Conservation (phyloP, 2,329 filamentous ascomycete species). For the Bipolaris oryzae region DNA sequence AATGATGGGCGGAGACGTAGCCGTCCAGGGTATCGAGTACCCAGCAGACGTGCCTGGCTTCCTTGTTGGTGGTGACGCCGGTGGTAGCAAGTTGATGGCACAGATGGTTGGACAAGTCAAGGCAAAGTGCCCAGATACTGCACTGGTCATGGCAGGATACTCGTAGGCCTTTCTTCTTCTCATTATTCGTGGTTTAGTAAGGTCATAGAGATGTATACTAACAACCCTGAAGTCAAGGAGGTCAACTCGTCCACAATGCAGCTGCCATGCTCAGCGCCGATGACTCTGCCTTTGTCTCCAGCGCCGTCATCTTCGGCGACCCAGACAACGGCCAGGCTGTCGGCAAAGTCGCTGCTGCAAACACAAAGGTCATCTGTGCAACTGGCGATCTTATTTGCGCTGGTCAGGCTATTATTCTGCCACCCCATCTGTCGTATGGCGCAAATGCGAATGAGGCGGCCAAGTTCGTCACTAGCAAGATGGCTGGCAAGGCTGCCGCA, state of each 20-base stretch:
- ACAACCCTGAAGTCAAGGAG: constrained; percentile 43
- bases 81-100: constrained; percentile 55
- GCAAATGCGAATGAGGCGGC: constrained; percentile 40
- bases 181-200: not conserved
- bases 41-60: constrained; percentile 55
- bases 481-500: constrained; percentile 14
- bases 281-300: constrained; percentile 31
- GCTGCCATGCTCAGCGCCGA: constrained; percentile 40
- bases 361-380: constrained; percentile 45
- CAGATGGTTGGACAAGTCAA: constrained; percentile 48
- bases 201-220: not conserved
- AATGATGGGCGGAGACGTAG: constrained; percentile 52
- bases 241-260: constrained; percentile 55
- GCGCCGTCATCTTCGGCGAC: constrained; percentile 48
- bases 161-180: constrained; percentile 46
- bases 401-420: constrained; percentile 35
- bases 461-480: constrained; percentile 35
- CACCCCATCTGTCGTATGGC: constrained; percentile 46
- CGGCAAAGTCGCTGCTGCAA: constrained; percentile 37
- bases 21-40: constrained; percentile 63
- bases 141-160: constrained; percentile 57
- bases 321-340: constrained; percentile 45
- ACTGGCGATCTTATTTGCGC: constrained; percentile 45
- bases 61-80: constrained; percentile 53
- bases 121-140: constrained; percentile 53